phyloP scores from a whole-genome alignment of 1,139 yeast species.

The Ogataea hybrid region DNA sequence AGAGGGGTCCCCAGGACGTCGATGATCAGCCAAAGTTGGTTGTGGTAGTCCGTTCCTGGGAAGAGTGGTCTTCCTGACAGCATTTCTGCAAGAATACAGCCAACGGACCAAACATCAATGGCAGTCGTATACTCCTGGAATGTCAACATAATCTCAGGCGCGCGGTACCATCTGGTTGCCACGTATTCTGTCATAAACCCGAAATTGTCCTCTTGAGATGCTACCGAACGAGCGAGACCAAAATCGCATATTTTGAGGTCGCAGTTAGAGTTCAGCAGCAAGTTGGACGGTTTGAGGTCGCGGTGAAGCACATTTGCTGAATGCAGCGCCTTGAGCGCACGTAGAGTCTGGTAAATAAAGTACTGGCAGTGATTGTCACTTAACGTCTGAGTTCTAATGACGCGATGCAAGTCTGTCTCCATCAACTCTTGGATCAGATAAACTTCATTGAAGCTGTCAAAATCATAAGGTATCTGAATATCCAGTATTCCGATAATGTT shows the following conservation, averaged over 20 bases:
- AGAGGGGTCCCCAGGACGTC: constrained; percentile 65
- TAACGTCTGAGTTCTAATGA: constrained; percentile 51
- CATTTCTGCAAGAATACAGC: constrained; percentile 72
- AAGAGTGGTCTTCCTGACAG: constrained; percentile 64
- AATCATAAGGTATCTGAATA: constrained; percentile 80
- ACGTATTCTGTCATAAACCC: constrained; percentile 70
- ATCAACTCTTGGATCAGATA: constrained; percentile 69
- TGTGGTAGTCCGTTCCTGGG: constrained; percentile 75
- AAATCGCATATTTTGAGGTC: constrained; percentile 73
- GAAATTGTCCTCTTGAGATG: constrained; percentile 35
- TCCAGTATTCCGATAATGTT: constrained; percentile 89
- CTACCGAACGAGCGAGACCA: constrained; percentile 49
- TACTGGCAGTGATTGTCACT: constrained; percentile 69
- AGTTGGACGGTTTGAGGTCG: constrained; percentile 88
- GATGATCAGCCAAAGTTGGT: constrained; percentile 61
- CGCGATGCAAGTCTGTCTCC: constrained; percentile 66
- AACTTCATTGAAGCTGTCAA: constrained; percentile 67
- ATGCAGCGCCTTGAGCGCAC: constrained; percentile 64
- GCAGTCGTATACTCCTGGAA: constrained; percentile 69
- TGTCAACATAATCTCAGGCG: constrained; percentile 75
- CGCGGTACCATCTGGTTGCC: constrained; percentile 79
- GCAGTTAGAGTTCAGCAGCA: constrained; percentile 86
- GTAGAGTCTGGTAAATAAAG: constrained; percentile 59
- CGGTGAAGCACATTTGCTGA: constrained; percentile 78
- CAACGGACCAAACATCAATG: constrained; percentile 78